Evolutionary conservation across 805 yeast genomes (phyloP), one percentile per base, ranked within the genome.

Genomic region (Cephaloascus fragrans): DNA sequence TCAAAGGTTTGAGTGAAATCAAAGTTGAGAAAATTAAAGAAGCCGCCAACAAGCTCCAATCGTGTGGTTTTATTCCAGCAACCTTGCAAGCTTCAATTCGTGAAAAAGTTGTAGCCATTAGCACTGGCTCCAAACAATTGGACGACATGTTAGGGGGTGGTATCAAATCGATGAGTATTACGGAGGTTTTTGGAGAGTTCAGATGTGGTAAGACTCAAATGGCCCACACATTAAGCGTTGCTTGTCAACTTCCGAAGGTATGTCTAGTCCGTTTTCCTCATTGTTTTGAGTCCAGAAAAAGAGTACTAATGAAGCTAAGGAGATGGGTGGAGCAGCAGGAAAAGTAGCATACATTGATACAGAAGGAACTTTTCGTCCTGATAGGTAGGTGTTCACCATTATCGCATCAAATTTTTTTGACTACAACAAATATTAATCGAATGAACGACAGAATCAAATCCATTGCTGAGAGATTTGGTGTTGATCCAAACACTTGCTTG

Each of bases 161-260:
- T 0, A 64, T 83, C 33, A 80, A 77, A 62, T 78, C 89, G 0
- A 85, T 84, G 67, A 74, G 84, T 26, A 77, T 82, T 39, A 80
- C 88, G 0, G 90, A 83, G 53, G 86, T 80, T 0, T 83, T 80
- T 60, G 90, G 90, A 1, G 90, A 83, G 49, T 83, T 79, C 47
- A 64, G 90, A 52, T 82, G 89, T 40, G 90, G 90, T 32, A 83
- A 83, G 51, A 81, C 89, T n/a, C 90, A 83, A 54, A 58, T 83
- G 53, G 80, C 89, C 18, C 90, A 83, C 53, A 83, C 90, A 0
- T 62, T 83, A 41, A 82, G 89, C 39, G 87, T 83, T 10, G 79
- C 88, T 1, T 69, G 87, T 32, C 90, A 83, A 52, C 56, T 83
- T 41, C 87, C 86, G 8, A 74, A 68, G 34, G 69, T 63, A 35